phyloP scores from a whole-genome alignment of 1,284 basidiomycete species.

The Chalciporus sp. region DNA sequence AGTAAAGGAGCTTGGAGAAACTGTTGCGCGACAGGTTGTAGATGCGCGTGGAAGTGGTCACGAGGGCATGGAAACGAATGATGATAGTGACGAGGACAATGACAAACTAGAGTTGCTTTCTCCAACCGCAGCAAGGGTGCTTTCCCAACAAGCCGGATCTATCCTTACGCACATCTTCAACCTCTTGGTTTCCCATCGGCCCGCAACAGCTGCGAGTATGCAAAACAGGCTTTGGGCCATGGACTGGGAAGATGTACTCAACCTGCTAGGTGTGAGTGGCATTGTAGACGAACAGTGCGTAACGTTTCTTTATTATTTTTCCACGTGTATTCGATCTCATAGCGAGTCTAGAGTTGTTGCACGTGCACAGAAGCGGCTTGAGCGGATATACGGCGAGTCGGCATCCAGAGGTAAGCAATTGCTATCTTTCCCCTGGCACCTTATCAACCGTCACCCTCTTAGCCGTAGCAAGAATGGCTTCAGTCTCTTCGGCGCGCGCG shows the following conservation, averaged over 20 bases:
- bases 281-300: slow-evolving; percentile 23
- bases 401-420: slow-evolving; percentile 14
- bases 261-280: slow-evolving; percentile 22
- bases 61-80: neutral
- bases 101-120: slow-evolving; percentile 18
- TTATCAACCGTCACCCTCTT: neutral
- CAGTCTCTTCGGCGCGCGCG: neutral
- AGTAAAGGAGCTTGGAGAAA: slow-evolving; percentile 20
- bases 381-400: slow-evolving; percentile 28
- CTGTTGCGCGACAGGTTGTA: slow-evolving; percentile 3
- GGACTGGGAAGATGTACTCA: slow-evolving; percentile 36
- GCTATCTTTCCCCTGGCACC: neutral
- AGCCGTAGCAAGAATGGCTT: slow-evolving; percentile 4
- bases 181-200: slow-evolving; percentile 30
- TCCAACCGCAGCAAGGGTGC: slow-evolving; percentile 8
- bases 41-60: neutral
- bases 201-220: slow-evolving; percentile 34
- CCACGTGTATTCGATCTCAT: slow-evolving; percentile 3
- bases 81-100: neutral
- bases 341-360: slow-evolving; percentile 22
- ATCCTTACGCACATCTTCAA: slow-evolving; percentile 26
- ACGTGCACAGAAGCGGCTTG: slow-evolving; percentile 25
- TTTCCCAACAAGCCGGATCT: slow-evolving; percentile 16
- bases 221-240: slow-evolving; percentile 33
- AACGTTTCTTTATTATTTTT: neutral